Conservation (phyloP, 768 basidiomycete species). For the Albatrellus ellisii region DNA sequence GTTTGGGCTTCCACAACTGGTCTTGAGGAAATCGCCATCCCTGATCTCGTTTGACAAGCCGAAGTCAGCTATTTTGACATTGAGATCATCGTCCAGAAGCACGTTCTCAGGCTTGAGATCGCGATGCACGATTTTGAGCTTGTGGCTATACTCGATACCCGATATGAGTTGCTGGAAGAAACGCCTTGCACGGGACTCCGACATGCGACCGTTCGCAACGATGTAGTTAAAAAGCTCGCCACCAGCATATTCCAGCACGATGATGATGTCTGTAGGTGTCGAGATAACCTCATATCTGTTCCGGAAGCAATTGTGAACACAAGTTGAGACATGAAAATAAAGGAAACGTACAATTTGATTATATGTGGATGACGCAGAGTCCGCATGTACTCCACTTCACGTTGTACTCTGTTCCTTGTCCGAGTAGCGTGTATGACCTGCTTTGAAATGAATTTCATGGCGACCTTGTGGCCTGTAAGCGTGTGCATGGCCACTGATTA, state of each 20-base stretch:
- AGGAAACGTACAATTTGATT: slow-evolving; percentile 74
- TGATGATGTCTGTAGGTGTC: slow-evolving; percentile 91
- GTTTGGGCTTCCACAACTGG: slow-evolving; percentile 96
- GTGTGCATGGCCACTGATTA: slow-evolving; percentile 80
- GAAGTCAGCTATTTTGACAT: slow-evolving; percentile 99
- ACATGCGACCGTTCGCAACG: slow-evolving; percentile 85
- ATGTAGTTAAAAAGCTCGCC: slow-evolving; percentile 99
- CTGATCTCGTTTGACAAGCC: slow-evolving; percentile 92
- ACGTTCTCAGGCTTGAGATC: slow-evolving; percentile 98
- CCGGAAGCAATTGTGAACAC: slow-evolving; percentile 1
- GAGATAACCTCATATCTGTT: slow-evolving; percentile 79
- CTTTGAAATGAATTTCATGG: slow-evolving; percentile 96
- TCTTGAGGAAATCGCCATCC: slow-evolving; percentile 94
- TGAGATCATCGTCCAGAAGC: slow-evolving; percentile 69
- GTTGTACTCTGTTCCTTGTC: slow-evolving; percentile 83
- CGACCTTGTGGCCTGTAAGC: slow-evolving; percentile 89
- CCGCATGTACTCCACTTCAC: slow-evolving; percentile 96
- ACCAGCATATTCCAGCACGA: slow-evolving; percentile 93
- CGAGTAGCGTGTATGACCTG: slow-evolving; percentile 85
- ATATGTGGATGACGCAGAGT: slow-evolving; percentile 92
- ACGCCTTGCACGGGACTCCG: slow-evolving; percentile 72
- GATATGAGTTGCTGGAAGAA: slow-evolving; percentile 99
- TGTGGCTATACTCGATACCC: slow-evolving; percentile 94
- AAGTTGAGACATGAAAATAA: slow-evolving; percentile 5
- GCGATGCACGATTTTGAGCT: slow-evolving; percentile 93